These are phyloP conservation scores for Acorus gramineus DNA, from an alignment of 106 monocot genomes.

Conservation along the genomic window DNA sequence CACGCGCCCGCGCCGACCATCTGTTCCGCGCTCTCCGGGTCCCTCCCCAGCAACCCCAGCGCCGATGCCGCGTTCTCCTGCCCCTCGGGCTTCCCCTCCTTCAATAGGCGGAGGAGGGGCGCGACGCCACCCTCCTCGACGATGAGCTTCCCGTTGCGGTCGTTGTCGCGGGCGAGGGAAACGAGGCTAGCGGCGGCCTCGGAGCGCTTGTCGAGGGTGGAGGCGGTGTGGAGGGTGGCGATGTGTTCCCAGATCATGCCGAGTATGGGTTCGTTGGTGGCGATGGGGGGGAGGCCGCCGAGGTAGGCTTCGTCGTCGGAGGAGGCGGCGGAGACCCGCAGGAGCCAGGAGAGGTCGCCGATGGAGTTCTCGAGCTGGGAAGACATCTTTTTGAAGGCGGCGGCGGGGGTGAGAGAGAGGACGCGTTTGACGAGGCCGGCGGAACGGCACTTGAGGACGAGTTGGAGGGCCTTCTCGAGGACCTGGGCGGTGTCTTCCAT, in stretches of 20 bases:
- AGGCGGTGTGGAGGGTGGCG: neutral
- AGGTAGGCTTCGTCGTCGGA: no score
- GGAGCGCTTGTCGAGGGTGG: neutral
- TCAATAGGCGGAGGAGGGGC: constrained; percentile 9
- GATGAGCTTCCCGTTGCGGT: constrained; percentile 16
- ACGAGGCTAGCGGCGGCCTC: constrained; percentile 15
- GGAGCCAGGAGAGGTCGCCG: no score
- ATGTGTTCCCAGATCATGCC: neutral
- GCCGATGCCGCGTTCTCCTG: constrained; percentile 11
- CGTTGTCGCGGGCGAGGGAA: constrained; percentile 12
- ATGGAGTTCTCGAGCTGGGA: no score
- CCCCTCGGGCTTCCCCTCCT: constrained; percentile 9
- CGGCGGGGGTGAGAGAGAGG: no score
- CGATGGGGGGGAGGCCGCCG: neutral
- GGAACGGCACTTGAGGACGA: no score
- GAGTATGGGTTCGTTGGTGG: neutral
- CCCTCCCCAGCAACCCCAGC: constrained; percentile 8
- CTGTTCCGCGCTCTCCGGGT: constrained; percentile 5
- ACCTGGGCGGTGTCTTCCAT: neutral
- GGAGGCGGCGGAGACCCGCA: no score
- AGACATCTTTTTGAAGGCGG: no score
- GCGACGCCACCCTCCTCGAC: constrained; percentile 17
- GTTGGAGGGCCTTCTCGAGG: no score
- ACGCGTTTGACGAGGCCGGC: no score
- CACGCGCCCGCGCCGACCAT: constrained; percentile 14